Evolutionary conservation across 345 rosid species (phyloP), one percentile per base, ranked within the genome.

Genomic region (Euphorbia lathyris): DNA sequence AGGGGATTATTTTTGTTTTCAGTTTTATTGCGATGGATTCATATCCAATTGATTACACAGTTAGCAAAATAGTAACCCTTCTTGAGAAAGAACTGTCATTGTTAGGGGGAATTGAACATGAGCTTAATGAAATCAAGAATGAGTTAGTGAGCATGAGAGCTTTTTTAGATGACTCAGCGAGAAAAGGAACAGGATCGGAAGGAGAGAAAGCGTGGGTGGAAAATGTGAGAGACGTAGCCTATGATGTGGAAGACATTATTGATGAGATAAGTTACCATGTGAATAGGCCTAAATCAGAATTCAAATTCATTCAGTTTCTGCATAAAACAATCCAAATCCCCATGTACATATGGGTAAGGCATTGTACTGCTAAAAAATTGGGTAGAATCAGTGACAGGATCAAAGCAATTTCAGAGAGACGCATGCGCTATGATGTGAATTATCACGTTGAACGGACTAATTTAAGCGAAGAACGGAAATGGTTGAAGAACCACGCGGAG

Each of bases 71-170:
- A 27, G 64, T 72, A 2, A 72, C 72, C 6, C 13, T 66, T 13
- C 52, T 81, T 1, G 80, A 79, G 38, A 79, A 64, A 34, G 85
- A 81, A 73, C 76, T 71, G 27, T 69, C 78, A 23, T 67, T 75
- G 50, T 55, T 74, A 22, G 61, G 75, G 3, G 75, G 79, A 50
- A 58, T 75, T 53, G 68, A 47, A 50, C 43, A 60, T 27, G 79
- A 79, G 57, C 59, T 81, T 40, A 63, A 79, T 30, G 75, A 68
- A 61, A 74, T 75, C 63, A 84, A 81, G 43, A 67, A 51, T 14
- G 84, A 79, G 67, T 50, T 82, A 19, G 22, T 30, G 32, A 76
- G 68, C 81, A 82, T 80, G 66, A 74, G 65, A 47, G 75, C 84
- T 0, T 82, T 80, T 68, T 67, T 84, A 19, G 66, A 59, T 27